Percentiles rank a stretch among this genome's conserved stretches.
Evolutionary conservation across 192 early-diverging fungal genomes (phyloP).

Genomic region (Entomortierella chlamydospora): DNA sequence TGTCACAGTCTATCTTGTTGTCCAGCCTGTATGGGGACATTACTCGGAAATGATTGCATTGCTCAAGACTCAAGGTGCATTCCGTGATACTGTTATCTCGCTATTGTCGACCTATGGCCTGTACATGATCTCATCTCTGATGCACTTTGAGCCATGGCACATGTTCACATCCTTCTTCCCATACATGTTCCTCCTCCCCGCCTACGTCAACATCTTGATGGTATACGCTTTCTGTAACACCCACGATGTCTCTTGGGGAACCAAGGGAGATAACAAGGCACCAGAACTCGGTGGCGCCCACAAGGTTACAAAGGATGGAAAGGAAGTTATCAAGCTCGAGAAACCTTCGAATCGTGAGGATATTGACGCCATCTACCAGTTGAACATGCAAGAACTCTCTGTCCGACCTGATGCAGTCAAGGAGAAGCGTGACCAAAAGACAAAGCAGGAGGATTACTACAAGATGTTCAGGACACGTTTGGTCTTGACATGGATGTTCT

Average conservation of each 20-base stretch:
- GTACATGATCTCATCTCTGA: constrained; percentile 79
- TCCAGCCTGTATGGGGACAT: constrained; percentile 25
- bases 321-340: constrained; percentile 75
- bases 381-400: constrained; percentile 72
- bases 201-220: constrained; percentile 92
- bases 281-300: constrained; percentile 78
- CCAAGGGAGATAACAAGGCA: constrained; percentile 85
- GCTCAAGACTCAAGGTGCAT: constrained; percentile 56
- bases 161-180: constrained; percentile 90
- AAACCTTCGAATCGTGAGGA: constrained; percentile 81
- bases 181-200: constrained; percentile 88
- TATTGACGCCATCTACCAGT: constrained; percentile 86
- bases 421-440: constrained; percentile 77
- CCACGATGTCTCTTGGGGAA: constrained; percentile 96
- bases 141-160: constrained; percentile 91
- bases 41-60: constrained; percentile 39
- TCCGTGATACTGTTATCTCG: constrained; percentile 86
- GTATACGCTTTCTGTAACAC: constrained; percentile 95
- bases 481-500: constrained; percentile 89
- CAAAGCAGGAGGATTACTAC: constrained; percentile 92
- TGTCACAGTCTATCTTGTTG: constrained; percentile 68
- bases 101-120: constrained; percentile 84
- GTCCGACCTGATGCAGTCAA: constrained; percentile 56
- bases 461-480: constrained; percentile 87
- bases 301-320: constrained; percentile 75